phyloP scores from a whole-genome alignment of 164 flowering plant species.

The Aristolochia contorta region DNA sequence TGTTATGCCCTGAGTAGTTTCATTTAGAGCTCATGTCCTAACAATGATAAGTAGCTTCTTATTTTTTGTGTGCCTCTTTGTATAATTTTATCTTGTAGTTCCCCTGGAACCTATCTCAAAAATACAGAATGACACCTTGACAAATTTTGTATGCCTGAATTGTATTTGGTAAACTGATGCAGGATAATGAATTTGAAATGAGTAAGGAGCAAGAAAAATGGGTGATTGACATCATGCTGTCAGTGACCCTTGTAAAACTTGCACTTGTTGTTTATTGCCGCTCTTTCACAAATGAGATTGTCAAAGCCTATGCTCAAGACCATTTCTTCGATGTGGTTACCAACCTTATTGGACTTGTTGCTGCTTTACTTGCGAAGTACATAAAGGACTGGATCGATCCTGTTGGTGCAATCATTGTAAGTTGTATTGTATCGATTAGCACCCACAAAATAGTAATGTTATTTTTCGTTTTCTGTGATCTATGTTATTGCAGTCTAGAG shows the following conservation, averaged over 20 bases:
- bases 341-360: constrained; percentile 71
- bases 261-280: constrained; percentile 59
- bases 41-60: no score
- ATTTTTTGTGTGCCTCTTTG: no score
- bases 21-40: no score
- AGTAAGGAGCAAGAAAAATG: constrained; percentile 60
- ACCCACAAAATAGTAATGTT: no score
- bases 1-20: no score
- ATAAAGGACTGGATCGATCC: constrained; percentile 76
- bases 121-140: no score
- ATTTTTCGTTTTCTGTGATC: no score
- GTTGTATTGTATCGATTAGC: constrained; percentile 9
- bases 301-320: constrained; percentile 92
- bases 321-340: constrained; percentile 93
- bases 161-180: neutral
- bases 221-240: constrained; percentile 76
- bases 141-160: no score
- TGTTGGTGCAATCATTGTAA: constrained; percentile 85
- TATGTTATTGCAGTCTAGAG: no score
- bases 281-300: constrained; percentile 75
- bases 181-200: constrained; percentile 50
- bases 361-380: constrained; percentile 73
- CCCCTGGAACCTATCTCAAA: no score
- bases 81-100: no score
- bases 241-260: constrained; percentile 70